Conservation (phyloP, 2,329 filamentous ascomycete species). For the Stachybotrys elegans region DNA sequence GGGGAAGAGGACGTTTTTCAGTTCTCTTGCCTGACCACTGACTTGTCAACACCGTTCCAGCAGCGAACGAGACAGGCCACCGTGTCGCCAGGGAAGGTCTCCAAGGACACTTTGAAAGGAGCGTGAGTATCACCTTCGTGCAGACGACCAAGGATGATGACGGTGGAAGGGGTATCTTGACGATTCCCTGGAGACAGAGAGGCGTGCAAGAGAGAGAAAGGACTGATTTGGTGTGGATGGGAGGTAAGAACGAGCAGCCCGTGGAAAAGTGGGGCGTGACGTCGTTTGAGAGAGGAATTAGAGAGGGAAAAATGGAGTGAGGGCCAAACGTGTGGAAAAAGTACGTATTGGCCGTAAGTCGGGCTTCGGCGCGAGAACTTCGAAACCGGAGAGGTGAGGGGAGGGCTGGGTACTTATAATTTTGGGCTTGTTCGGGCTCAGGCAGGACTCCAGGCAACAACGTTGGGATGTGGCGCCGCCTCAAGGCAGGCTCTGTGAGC, state of each 20-base stretch:
- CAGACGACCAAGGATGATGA: background rate
- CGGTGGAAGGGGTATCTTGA: no score
- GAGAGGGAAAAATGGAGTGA: conserved; percentile 20
- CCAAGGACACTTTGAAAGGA: background rate
- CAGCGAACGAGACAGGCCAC: no score
- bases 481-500: conserved; percentile 31
- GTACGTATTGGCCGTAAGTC: conserved; percentile 50
- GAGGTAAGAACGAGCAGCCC: no score
- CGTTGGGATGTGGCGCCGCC: conserved; percentile 37
- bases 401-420: conserved; percentile 53
- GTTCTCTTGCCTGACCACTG: conserved; percentile 29
- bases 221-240: no score
- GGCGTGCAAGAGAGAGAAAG: no score
- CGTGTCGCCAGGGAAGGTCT: no score
- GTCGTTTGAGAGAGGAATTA: conserved; percentile 23
- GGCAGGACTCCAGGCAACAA: conserved; percentile 37
- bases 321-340: conserved; percentile 42
- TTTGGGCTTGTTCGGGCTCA: conserved; percentile 34
- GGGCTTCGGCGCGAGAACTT: conserved; percentile 49
- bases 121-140: conserved; percentile 4
- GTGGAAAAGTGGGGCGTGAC: conserved; percentile 25
- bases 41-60: conserved; percentile 20
- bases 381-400: conserved; percentile 45
- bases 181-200: background rate
- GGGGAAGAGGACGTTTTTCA: conserved; percentile 39